Base-by-base conservation (phyloP, 306 rosid species). In the Cyclanthera cordifolia region DNA sequence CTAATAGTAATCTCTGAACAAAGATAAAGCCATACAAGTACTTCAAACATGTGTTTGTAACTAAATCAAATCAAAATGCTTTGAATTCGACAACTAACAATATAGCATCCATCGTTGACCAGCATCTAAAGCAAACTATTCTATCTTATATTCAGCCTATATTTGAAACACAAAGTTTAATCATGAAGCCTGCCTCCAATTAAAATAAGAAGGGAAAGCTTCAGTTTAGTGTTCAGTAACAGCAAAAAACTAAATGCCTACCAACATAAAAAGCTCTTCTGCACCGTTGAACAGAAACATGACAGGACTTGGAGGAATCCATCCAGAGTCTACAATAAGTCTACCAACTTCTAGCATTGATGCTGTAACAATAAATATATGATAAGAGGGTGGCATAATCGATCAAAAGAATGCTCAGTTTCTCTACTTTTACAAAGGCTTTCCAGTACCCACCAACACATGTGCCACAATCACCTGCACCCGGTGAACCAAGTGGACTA, bases 261-360 rank as follows among this genome's bases (percentile, higher is more conserved):
- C 99, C 97, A 94, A 78, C 99, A 94, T 60, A 80, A 90, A 94
- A 64, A 94, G 96, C 79, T 94, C 99, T 72, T 94, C 99, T 7
- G 96, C 99, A n/a, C 97, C 99, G 49, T 94, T 94, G 77, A 94
- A 94, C 69, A 94, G 97, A 79, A 94, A 85, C 79, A 94, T 80
- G 77, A 90, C 68, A 16, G 99, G 99, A 69, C 65, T 85, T 53
- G 80, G 78, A 41, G 96, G 99, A 73, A 72, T 73, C 95, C 95
- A 90, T 66, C 78, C 86, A 73, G 97, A 88, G 83, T 94, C 97
- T 71, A 86, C 90, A 32, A 82, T 85, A 67, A 90, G 86, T 73
- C 99, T 86, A 28, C 86, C 95, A 71, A 94, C 72, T 85, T 94
- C 99, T 75, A 94, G 79, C 94, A 94, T 79, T 21, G 99, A 90